Conservation (phyloP, 1,284 basidiomycete species). For the Leccinum pachyderme region DNA sequence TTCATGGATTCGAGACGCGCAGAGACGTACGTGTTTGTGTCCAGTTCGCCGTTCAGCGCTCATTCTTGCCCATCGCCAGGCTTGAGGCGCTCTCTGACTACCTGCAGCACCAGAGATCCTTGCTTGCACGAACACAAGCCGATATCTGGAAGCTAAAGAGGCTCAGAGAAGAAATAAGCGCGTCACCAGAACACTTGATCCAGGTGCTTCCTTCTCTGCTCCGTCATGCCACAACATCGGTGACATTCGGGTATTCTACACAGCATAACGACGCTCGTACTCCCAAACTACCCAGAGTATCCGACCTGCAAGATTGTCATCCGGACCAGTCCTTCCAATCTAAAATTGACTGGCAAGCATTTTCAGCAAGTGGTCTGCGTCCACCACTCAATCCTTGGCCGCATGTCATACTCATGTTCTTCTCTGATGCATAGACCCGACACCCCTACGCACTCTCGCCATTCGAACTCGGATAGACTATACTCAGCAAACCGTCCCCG, state of each 20-base stretch:
- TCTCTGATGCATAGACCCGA: slow-evolving; percentile 33
- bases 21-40: slow-evolving; percentile 46
- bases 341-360: slow-evolving; percentile 33
- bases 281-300: slow-evolving; percentile 11
- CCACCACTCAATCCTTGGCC: background rate
- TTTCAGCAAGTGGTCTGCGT: slow-evolving; percentile 32
- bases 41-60: slow-evolving; percentile 2
- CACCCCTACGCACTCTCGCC: slow-evolving; percentile 47
- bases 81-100: slow-evolving; percentile 65
- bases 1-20: slow-evolving; percentile 56
- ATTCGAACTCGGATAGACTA: slow-evolving; percentile 36
- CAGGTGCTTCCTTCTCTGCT: slow-evolving; percentile 31
- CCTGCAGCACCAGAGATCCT: slow-evolving; percentile 54
- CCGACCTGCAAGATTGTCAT: slow-evolving; percentile 38
- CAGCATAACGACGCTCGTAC: slow-evolving; percentile 12
- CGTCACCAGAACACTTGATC: slow-evolving; percentile 32
- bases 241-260: background rate
- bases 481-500: slow-evolving; percentile 38
- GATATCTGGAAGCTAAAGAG: slow-evolving; percentile 56
- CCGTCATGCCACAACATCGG: background rate
- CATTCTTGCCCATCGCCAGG: slow-evolving; percentile 34
- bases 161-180: slow-evolving; percentile 39
- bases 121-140: slow-evolving; percentile 55
- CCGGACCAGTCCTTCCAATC: slow-evolving; percentile 31
- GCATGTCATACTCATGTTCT: slow-evolving; percentile 6